These are phyloP conservation scores for Boletus vermiculosoides DNA, from an alignment of 768 basidiomycete species.

Conservation along the genomic window DNA sequence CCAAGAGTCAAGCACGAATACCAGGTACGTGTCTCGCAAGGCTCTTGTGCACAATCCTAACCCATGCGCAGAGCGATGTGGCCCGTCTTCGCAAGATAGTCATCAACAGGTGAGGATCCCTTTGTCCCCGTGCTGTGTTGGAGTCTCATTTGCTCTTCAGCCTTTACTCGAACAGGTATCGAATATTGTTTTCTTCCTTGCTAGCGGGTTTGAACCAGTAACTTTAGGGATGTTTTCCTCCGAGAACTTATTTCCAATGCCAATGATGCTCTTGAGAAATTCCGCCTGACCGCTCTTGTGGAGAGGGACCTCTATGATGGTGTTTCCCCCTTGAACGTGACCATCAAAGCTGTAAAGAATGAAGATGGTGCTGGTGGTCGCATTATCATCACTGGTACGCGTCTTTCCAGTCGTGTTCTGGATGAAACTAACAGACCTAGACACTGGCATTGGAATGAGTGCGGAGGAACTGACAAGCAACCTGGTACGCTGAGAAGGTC, in stretches of 20 bases:
- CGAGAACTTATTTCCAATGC: conserved; percentile 93
- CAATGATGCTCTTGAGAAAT: conserved; percentile 95
- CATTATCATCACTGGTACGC: conserved; percentile 70
- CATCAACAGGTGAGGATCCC: conserved; percentile 66
- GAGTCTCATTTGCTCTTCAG: conserved; percentile 38
- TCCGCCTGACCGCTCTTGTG: conserved; percentile 79
- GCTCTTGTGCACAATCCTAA: not conserved
- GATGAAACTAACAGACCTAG: conserved; percentile 38
- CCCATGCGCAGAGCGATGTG: conserved; percentile 73
- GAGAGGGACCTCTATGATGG: conserved; percentile 73
- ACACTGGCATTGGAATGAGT: conserved; percentile 98
- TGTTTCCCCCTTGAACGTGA: conserved; percentile 79
- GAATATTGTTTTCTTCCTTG: conserved; percentile 6
- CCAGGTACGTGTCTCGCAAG: conserved; percentile 48
- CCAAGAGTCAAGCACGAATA: conserved; percentile 65
- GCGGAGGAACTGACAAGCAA: conserved; percentile 84
- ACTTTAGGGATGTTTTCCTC: conserved; percentile 70
- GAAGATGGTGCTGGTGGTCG: conserved; percentile 68
- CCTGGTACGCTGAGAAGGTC: conserved; percentile 38
- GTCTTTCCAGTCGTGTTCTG: not conserved
- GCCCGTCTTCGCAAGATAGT: conserved; percentile 90
- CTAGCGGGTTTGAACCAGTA: conserved; percentile 2
- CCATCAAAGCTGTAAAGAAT: conserved; percentile 72
- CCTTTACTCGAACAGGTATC: conserved; percentile 78
- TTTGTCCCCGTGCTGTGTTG: not conserved